phyloP scores from a whole-genome alignment of 2,329 filamentous ascomycete species.

The Fusarium euwallaceae region DNA sequence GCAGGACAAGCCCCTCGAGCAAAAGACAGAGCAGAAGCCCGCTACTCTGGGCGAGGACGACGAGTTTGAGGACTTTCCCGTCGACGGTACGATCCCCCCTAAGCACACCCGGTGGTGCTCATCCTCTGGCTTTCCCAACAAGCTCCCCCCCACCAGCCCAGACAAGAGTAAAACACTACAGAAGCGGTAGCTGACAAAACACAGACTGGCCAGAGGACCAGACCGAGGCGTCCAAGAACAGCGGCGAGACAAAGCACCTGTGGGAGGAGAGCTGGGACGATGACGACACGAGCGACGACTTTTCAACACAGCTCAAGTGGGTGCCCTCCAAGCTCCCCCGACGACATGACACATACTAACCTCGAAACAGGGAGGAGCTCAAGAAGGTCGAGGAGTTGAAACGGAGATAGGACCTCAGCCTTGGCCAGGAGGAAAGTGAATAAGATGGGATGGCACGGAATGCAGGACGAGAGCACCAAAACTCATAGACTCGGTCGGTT shows the following conservation, averaged over 20 bases:
- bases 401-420: constrained; percentile 60
- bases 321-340: constrained; percentile 49
- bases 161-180: neutral
- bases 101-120: neutral
- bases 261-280: constrained; percentile 99
- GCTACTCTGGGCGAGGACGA: constrained; percentile 92
- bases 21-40: constrained; percentile 52
- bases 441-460: constrained; percentile 32
- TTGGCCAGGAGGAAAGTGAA: constrained; percentile 35
- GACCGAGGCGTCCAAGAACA: constrained; percentile 81
- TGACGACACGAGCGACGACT: constrained; percentile 96
- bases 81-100: constrained; percentile 77
- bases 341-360: constrained; percentile 20
- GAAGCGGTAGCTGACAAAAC: neutral
- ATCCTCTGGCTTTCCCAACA: neutral
- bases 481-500: constrained; percentile 37
- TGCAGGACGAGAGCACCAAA: constrained; percentile 32
- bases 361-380: constrained; percentile 78
- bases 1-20: constrained; percentile 43
- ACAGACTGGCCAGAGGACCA: constrained; percentile 94
- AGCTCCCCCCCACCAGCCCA: neutral
- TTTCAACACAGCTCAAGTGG: constrained; percentile 93
- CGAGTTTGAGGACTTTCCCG: constrained; percentile 98
- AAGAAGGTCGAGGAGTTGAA: constrained; percentile 91
- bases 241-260: constrained; percentile 79